A percentile compares a stretch with the other conserved stretches of the same genome.
phyloP scores from a whole-genome alignment of 768 basidiomycete genomes.

The Mycena alexandri region DNA sequence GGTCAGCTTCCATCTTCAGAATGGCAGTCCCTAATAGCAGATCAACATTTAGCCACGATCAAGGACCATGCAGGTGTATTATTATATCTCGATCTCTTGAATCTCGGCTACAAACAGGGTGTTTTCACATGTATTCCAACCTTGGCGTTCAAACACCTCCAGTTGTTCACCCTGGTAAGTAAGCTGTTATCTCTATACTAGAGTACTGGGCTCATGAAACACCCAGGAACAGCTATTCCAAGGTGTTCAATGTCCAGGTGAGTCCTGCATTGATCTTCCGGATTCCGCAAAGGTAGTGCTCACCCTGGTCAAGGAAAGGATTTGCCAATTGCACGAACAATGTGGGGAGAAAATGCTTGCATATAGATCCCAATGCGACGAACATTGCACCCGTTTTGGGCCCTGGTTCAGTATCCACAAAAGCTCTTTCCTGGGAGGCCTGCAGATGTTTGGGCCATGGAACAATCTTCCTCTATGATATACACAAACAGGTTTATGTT shows the following conservation, averaged over 20 bases:
- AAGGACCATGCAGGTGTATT: not conserved
- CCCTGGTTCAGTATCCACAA: too few species aligned
- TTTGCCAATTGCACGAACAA: not conserved
- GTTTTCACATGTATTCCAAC: not conserved
- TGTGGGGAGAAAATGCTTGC: not conserved
- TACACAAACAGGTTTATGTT: too few species aligned
- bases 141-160: not conserved
- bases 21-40: not conserved
- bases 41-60: not conserved
- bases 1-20: too few species aligned
- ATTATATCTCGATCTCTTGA: constrained; percentile 1
- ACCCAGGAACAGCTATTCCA: not conserved
- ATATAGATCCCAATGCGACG: too few species aligned
- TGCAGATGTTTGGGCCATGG: too few species aligned
- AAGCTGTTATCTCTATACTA: too few species aligned
- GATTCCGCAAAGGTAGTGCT: not conserved
- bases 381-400: too few species aligned
- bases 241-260: not conserved
- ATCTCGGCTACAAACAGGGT: not conserved
- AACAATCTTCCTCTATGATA: too few species aligned
- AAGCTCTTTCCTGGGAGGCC: too few species aligned
- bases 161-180: not conserved
- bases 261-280: not conserved
- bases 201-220: too few species aligned
- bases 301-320: not conserved